These are phyloP conservation scores for Samsoniella hepiali DNA, from an alignment of 2,329 filamentous ascomycete species.

Conservation along the genomic window DNA sequence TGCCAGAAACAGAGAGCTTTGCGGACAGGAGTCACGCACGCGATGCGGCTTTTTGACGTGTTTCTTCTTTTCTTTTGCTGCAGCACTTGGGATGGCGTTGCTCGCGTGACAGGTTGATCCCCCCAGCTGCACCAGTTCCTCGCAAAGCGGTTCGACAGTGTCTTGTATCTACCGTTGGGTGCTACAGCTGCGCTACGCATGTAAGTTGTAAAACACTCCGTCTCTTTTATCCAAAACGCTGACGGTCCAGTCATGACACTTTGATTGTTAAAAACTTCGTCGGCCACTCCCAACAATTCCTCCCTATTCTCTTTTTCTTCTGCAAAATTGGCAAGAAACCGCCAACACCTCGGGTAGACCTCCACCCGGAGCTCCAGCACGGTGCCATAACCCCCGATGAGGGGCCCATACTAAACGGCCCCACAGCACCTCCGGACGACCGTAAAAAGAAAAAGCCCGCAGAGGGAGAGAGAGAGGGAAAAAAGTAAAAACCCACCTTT, in stretches of 20 bases:
- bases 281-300: neutral
- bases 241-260: neutral
- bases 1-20: neutral
- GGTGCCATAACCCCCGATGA: neutral
- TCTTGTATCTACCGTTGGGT: too few relatives aligned
- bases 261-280: neutral
- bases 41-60: neutral
- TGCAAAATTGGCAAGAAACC: neutral
- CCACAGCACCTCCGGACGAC: slow-evolving; percentile 3
- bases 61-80: neutral
- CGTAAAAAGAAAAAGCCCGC: neutral
- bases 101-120: neutral
- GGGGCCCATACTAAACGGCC: slow-evolving; percentile 2
- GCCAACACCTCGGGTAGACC: neutral
- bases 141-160: too few relatives aligned
- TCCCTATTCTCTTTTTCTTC: too few relatives aligned
- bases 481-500: too few relatives aligned
- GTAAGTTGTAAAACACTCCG: too few relatives aligned
- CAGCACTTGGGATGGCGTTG: neutral
- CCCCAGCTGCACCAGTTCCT: neutral
- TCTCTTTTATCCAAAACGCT: neutral
- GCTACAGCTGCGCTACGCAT: too few relatives aligned
- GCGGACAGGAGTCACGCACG: neutral
- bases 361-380: neutral
- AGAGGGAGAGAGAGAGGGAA: too few relatives aligned